Conservation (phyloP, 2,329 filamentous ascomycete genomes). For the Xylariaceae sp. region DNA sequence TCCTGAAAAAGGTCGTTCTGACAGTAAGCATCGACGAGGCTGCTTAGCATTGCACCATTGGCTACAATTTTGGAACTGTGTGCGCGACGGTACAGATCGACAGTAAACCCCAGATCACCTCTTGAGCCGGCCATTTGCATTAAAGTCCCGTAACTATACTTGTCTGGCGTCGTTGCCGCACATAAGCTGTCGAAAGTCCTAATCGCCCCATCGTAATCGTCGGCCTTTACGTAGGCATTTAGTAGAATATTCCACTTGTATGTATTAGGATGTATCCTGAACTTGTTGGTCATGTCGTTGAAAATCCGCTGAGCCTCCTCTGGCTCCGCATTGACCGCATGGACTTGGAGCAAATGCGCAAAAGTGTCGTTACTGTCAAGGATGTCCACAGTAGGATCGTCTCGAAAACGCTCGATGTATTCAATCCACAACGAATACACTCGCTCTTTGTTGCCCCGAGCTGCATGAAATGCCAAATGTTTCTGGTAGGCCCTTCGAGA, state of each 20-base stretch:
- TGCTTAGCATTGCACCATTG: constrained; percentile 64
- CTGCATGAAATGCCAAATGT: constrained; percentile 57
- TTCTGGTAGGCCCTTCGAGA: constrained; percentile 55
- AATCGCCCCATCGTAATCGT: constrained; percentile 72
- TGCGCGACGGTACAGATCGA: constrained; percentile 70
- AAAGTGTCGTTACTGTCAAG: constrained; percentile 49
- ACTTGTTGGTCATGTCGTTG: constrained; percentile 62
- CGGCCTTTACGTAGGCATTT: constrained; percentile 69
- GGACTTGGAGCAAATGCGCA: constrained; percentile 71
- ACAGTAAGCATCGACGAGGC: constrained; percentile 72
- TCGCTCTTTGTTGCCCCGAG: constrained; percentile 53
- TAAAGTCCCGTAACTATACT: constrained; percentile 72
- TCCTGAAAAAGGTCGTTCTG: constrained; percentile 59
- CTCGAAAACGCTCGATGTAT: constrained; percentile 46
- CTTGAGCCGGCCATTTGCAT: constrained; percentile 74
- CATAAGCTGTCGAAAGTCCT: constrained; percentile 67
- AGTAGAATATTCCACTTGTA: constrained; percentile 80
- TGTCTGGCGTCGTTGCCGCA: constrained; percentile 59
- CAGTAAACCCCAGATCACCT: constrained; percentile 75
- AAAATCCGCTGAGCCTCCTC: constrained; percentile 66
- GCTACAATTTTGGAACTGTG: constrained; percentile 58
- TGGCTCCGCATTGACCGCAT: constrained; percentile 73
- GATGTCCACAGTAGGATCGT: constrained; percentile 42
- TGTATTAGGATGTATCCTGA: constrained; percentile 62
- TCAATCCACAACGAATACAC: constrained; percentile 55